Percentiles rank a stretch among this genome's conserved stretches.
phyloP scores from a whole-genome alignment of 805 yeast genomes.

The Metschnikowia dekortorum region DNA sequence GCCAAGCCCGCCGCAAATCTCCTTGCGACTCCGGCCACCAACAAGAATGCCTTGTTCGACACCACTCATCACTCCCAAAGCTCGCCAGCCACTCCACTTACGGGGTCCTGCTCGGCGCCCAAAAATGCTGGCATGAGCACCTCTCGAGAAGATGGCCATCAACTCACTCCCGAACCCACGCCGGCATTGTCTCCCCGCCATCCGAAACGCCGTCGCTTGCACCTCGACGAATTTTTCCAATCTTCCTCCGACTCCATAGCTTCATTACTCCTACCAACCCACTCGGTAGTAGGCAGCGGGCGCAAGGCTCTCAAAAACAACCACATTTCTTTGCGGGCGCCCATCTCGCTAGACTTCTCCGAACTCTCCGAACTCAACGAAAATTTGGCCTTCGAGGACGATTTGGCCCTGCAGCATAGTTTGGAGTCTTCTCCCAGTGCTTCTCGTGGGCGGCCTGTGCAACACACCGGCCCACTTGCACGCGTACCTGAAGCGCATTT shows the following conservation, averaged over 20 bases:
- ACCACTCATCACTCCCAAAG: slow-evolving; percentile 1
- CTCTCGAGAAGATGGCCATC: neutral
- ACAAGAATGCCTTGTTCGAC: neutral
- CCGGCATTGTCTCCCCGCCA: slow-evolving; percentile 28
- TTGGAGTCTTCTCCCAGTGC: neutral
- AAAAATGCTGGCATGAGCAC: neutral
- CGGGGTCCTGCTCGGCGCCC: neutral
- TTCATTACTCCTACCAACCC: slow-evolving; percentile 29
- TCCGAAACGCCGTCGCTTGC: slow-evolving; percentile 16
- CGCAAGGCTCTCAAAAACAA: slow-evolving; percentile 17
- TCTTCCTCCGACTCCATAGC: slow-evolving; percentile 20
- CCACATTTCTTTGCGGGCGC: slow-evolving; percentile 6
- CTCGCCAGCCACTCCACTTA: neutral
- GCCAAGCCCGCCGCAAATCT: neutral
- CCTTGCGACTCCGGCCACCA: slow-evolving; percentile 13
- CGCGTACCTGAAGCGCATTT: neutral
- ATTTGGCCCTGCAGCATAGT: slow-evolving; percentile 1
- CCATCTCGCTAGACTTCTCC: slow-evolving; percentile 16
- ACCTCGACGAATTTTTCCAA: slow-evolving; percentile 9
- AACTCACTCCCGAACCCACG: slow-evolving; percentile 29
- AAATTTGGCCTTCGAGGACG: slow-evolving; percentile 26
- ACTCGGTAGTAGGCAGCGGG: slow-evolving; percentile 37
- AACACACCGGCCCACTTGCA: neutral
- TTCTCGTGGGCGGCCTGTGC: neutral
- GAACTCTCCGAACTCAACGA: slow-evolving; percentile 19